Base-by-base conservation (phyloP, 257 asterid species). In the Solanum pimpinellifolium region DNA sequence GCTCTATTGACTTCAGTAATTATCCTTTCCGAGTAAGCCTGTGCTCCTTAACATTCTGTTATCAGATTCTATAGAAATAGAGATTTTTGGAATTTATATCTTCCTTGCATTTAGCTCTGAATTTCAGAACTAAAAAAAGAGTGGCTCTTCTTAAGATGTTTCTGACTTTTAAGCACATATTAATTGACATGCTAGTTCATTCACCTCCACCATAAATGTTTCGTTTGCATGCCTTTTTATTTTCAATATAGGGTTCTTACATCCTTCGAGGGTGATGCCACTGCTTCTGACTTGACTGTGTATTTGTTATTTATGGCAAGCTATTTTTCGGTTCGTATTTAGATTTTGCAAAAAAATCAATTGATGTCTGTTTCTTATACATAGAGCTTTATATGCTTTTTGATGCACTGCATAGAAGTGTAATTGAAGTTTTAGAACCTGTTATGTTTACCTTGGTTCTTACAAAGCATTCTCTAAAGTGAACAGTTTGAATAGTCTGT, bases 1-100 rank as follows among this genome's bases (percentile, higher is more conserved):
- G 99, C 85, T 93, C 99, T 72, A 91, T 97, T 74, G 96, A 97
- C 93, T 97, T 94, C 89, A 93, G 95, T 90, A 87, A 90, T 87
- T 97, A 92, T 90, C 98, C 98, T 20, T 94, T 94, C 91, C 95
- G 96, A 84, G 99, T 97, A 93, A 93, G 98, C 86, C 85, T 83
- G 65, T 80, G 60, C 91, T 88, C 85, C 70, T 73, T 78, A 11
- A 21, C 47, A 23, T 73, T 60, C 70, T 35, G 46, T 66, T 47
- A 18, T 80, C 68, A 47, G 68, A 46, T 80, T 68, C 29, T 27
- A 46, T 46, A 80, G 3, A 27, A 27, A 27, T 4, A 78, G 2
- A 80, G 39, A 78, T 16, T 80, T 25, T 46, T 78, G 25, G 84
- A 46, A 78, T 25, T 46, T 46, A 23, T 78, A 46, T 46, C 41